phyloP scores from a whole-genome alignment of 805 yeast genomes.

The Pichia thaimueangensis region DNA sequence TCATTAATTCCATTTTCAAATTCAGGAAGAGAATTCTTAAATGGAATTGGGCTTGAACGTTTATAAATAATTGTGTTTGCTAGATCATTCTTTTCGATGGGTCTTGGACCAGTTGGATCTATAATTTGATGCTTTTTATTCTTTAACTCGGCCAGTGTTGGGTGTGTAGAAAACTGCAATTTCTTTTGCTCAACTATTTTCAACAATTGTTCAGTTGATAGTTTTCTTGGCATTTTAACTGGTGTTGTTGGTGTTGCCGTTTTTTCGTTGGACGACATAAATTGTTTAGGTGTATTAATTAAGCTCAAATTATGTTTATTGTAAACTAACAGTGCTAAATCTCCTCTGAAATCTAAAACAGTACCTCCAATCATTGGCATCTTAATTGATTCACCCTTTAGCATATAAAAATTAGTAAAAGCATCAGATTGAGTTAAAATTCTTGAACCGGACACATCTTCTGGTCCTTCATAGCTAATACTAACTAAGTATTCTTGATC shows the following conservation, averaged over 20 bases:
- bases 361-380: conserved; percentile 61
- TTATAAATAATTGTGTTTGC: conserved; percentile 15
- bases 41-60: conserved; percentile 8
- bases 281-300: too few species aligned
- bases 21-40: neutral
- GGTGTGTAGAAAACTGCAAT: conserved; percentile 9
- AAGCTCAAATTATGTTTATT: neutral
- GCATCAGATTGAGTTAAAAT: conserved; percentile 36
- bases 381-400: conserved; percentile 54
- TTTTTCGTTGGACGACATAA: neutral
- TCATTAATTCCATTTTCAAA: neutral
- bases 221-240: neutral
- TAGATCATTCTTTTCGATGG: conserved; percentile 9
- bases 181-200: conserved; percentile 8
- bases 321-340: conserved; percentile 29
- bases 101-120: conserved; percentile 7
- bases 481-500: conserved; percentile 18
- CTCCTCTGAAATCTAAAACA: conserved; percentile 66
- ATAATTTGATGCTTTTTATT: neutral
- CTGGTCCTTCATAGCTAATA: conserved; percentile 5
- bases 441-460: conserved; percentile 19
- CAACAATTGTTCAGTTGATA: conserved; percentile 4
- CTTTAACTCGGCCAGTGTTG: conserved; percentile 10
- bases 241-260: neutral
- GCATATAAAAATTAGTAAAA: conserved; percentile 50